Evolutionary conservation across 805 yeast genomes (phyloP).

Genomic region (Wickerhamomyces bovis): DNA sequence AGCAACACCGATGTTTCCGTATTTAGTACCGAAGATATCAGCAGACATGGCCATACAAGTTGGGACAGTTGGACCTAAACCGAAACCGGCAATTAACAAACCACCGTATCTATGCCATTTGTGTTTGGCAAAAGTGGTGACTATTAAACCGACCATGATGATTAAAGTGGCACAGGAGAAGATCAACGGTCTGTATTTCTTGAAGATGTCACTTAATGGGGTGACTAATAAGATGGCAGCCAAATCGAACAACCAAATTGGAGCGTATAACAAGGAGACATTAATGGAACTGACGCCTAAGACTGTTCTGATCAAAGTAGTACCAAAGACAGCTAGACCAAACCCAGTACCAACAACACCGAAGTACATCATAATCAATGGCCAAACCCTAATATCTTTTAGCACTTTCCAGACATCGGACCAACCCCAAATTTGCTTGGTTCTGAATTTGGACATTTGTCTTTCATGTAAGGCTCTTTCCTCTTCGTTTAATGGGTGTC

Average conservation of each 20-base stretch:
- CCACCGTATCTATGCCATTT: constrained; percentile 81
- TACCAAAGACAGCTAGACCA: constrained; percentile 80
- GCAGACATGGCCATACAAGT: constrained; percentile 80
- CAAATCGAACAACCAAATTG: constrained; percentile 84
- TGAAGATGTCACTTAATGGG: constrained; percentile 71
- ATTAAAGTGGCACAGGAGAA: constrained; percentile 58
- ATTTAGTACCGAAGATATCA: constrained; percentile 60
- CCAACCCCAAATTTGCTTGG: constrained; percentile 47
- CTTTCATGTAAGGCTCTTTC: constrained; percentile 51
- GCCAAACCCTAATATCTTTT: constrained; percentile 68
- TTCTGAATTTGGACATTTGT: constrained; percentile 54
- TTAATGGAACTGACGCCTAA: constrained; percentile 57
- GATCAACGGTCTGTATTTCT: constrained; percentile 50
- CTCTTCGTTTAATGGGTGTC: constrained; percentile 42
- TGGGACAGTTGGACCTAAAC: constrained; percentile 89
- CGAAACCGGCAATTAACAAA: constrained; percentile 74
- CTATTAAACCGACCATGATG: constrained; percentile 69
- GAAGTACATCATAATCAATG: constrained; percentile 79
- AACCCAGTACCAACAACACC: constrained; percentile 92
- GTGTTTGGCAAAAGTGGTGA: constrained; percentile 67
- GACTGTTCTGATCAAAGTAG: constrained; percentile 62
- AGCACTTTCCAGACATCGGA: constrained; percentile 50
- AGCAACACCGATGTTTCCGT: constrained; percentile 84
- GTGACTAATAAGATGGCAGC: constrained; percentile 70
- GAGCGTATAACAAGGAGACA: constrained; percentile 75